These are phyloP conservation scores for Puccinia hordei DNA, from an alignment of 1,284 basidiomycete genomes.

Conservation along the genomic window DNA sequence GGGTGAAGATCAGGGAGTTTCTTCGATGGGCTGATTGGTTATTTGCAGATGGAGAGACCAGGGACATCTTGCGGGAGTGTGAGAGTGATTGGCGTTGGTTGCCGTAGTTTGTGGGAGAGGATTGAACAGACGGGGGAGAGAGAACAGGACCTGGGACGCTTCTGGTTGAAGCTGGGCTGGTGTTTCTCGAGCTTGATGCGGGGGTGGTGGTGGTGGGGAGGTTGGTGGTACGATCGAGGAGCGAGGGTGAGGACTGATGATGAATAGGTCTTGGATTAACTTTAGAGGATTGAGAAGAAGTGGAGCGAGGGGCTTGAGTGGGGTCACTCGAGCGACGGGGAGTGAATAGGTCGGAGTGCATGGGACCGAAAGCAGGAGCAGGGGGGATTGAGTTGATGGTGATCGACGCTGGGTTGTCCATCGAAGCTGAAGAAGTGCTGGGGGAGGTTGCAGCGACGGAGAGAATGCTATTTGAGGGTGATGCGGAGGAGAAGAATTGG, in stretches of 20 bases:
- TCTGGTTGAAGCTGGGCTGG: slow-evolving; percentile 22
- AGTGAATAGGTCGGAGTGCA: background rate
- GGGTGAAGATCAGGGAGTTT: slow-evolving; percentile 49
- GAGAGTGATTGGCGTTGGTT: background rate
- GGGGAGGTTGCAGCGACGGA: slow-evolving; percentile 12
- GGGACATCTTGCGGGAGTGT: slow-evolving; percentile 30
- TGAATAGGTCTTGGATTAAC: slow-evolving; percentile 17
- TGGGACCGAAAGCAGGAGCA: background rate
- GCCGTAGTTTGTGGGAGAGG: slow-evolving; percentile 13
- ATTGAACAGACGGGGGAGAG: background rate
- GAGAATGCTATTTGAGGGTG: slow-evolving; percentile 19
- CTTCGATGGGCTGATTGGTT: slow-evolving; percentile 25
- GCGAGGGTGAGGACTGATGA: slow-evolving; percentile 28
- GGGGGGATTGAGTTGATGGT: background rate
- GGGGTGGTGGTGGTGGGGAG: background rate
- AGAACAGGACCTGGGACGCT: slow-evolving; percentile 1
- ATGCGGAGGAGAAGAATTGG: slow-evolving; percentile 16
- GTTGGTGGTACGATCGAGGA: background rate
- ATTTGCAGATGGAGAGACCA: slow-evolving; percentile 17
- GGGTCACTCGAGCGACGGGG: slow-evolving; percentile 32
- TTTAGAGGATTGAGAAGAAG: slow-evolving; percentile 37
- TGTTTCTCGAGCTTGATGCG: slow-evolving; percentile 26
- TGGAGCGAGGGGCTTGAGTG: slow-evolving; percentile 4
- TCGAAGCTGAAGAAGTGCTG: slow-evolving; percentile 14
- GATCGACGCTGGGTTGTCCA: background rate